A percentile compares a stretch with the other conserved stretches of the same genome.
These are phyloP conservation scores for Nephelium lappaceum DNA, from an alignment of 345 rosid species.

Conservation along the genomic window DNA sequence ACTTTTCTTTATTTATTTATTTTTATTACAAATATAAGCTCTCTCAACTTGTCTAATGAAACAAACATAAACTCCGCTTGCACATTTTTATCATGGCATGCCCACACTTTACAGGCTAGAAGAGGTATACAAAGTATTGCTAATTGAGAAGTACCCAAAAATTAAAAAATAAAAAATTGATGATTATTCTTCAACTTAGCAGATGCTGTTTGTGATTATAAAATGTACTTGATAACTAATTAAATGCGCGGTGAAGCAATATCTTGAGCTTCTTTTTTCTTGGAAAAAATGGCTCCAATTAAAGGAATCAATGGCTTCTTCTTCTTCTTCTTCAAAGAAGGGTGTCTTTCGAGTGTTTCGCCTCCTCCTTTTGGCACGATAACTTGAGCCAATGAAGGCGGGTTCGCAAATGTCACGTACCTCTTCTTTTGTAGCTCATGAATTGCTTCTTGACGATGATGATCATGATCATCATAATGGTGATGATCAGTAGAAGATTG, in stretches of 20 bases:
- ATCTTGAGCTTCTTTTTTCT: constrained; percentile 48
- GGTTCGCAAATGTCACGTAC: constrained; percentile 65
- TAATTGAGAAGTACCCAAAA: not conserved
- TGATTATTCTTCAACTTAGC: not conserved
- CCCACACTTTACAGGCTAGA: not conserved
- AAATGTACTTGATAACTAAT: not conserved
- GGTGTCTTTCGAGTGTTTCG: constrained; percentile 61
- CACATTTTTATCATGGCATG: not conserved
- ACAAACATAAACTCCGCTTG: constrained; percentile 1
- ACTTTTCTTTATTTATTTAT: not conserved
- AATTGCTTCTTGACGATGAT: constrained; percentile 7
- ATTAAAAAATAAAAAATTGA: not conserved
- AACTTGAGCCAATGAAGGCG: constrained; percentile 39
- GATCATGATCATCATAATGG: not conserved
- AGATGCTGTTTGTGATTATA: not conserved
- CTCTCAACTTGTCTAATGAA: not conserved
- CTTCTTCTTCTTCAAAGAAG: constrained; percentile 64
- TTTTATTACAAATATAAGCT: constrained; percentile 10
- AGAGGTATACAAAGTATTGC: not conserved
- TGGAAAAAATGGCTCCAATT: constrained; percentile 67
- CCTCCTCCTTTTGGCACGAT: constrained; percentile 37
- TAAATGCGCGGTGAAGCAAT: constrained; percentile 3
- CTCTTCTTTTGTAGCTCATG: constrained; percentile 64
- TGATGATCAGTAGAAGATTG: not conserved
- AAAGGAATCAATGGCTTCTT: constrained; percentile 71